These are phyloP conservation scores for Corchorus capsularis DNA, from an alignment of 345 rosid genomes.

Conservation along the genomic window DNA sequence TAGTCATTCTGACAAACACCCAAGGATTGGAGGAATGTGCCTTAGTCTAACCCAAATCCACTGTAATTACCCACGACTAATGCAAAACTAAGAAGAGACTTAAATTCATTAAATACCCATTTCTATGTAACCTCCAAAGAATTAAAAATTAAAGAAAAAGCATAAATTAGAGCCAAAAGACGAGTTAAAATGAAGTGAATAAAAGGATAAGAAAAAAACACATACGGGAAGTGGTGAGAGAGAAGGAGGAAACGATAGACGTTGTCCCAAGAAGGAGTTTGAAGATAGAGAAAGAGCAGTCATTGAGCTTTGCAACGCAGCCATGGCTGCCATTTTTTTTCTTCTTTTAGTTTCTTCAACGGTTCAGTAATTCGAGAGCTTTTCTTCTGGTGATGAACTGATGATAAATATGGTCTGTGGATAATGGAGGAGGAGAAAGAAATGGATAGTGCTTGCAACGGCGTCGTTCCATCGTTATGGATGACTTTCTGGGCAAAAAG, in stretches of 20 bases:
- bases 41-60: not conserved
- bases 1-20: not conserved
- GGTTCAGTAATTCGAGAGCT: constrained; percentile 25
- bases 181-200: not conserved
- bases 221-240: constrained; percentile 46
- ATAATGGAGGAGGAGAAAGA: constrained; percentile 19
- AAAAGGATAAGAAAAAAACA: constrained; percentile 9
- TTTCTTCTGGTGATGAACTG: not conserved
- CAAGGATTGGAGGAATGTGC: not conserved
- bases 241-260: constrained; percentile 46
- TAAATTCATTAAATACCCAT: constrained; percentile 23
- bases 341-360: constrained; percentile 19
- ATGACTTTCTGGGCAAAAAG: not conserved
- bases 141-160: not conserved
- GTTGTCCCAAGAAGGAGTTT: constrained; percentile 68
- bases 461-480: too few species aligned
- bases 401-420: constrained; percentile 29
- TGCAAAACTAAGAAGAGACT: not conserved
- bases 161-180: not conserved
- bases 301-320: constrained; percentile 80
- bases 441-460: too few species aligned
- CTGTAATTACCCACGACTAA: not conserved
- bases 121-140: not conserved
- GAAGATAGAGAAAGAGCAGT: constrained; percentile 60
- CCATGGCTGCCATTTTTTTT: constrained; percentile 62